Percentiles rank a stretch among this genome's conserved stretches.
phyloP scores from a whole-genome alignment of 140 eudicot genomes.

The Anethum foeniculum region DNA sequence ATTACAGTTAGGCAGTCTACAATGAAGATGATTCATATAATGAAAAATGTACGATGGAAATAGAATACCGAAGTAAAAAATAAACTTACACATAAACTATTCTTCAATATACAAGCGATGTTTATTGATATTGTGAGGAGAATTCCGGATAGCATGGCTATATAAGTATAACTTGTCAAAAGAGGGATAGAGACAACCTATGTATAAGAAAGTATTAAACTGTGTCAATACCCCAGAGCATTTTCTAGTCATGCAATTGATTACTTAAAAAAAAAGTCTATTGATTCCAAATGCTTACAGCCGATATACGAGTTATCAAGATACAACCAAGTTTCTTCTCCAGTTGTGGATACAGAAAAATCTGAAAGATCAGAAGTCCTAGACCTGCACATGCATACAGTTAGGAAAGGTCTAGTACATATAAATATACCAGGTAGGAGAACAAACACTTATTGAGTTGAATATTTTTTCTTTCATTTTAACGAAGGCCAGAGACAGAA shows the following conservation, averaged over 20 bases:
- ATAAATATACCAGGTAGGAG: background rate
- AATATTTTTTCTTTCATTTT: background rate
- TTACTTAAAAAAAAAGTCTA: background rate
- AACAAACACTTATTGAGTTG: background rate
- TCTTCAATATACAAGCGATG: conserved; percentile 60
- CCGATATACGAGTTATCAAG: conserved; percentile 47
- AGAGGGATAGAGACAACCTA: conserved; percentile 60
- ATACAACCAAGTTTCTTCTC: conserved; percentile 55
- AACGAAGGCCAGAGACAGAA: background rate
- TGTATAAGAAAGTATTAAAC: conserved; percentile 8
- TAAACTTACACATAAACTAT: conserved; percentile 50
- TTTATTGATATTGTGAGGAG: conserved; percentile 39
- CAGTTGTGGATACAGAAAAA: conserved; percentile 44
- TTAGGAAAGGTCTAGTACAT: background rate
- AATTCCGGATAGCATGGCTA: conserved; percentile 52
- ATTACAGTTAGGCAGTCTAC: background rate
- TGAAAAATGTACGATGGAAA: no score
- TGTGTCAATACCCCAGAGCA: background rate
- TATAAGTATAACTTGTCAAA: conserved; percentile 61
- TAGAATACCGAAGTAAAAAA: background rate
- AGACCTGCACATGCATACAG: conserved; percentile 32
- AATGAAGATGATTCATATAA: background rate
- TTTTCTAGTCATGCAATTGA: background rate
- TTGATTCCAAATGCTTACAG: conserved; percentile 39
- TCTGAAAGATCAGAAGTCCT: conserved; percentile 64